phyloP scores from a whole-genome alignment of 345 rosid species.

The Gossypium turneri region DNA sequence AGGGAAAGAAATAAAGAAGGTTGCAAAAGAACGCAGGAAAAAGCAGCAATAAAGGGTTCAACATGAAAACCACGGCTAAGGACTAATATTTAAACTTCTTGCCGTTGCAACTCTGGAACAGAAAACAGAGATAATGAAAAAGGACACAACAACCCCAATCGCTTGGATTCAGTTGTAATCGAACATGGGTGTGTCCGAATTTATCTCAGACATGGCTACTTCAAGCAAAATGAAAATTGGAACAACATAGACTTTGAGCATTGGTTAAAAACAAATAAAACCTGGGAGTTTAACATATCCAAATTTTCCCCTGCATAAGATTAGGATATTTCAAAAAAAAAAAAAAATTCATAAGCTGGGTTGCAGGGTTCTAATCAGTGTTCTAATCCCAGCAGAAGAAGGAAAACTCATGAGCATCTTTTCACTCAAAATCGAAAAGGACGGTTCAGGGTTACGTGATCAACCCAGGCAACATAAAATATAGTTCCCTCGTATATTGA shows the following conservation, averaged over 20 bases:
- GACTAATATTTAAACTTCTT: conserved; percentile 5
- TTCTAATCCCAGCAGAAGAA: conserved; percentile 68
- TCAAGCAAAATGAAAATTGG: too few relatives aligned
- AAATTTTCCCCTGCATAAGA: too few relatives aligned
- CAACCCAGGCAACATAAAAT: not conserved
- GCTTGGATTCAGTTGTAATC: too few relatives aligned
- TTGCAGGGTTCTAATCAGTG: conserved; percentile 15
- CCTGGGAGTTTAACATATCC: too few relatives aligned
- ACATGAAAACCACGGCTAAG: conserved; percentile 23
- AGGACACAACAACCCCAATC: too few relatives aligned
- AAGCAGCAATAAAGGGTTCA: conserved; percentile 16
- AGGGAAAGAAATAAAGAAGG: too few relatives aligned
- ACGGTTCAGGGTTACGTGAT: not conserved
- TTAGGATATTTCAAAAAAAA: too few relatives aligned
- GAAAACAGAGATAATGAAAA: conserved; percentile 8
- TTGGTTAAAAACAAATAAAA: too few relatives aligned
- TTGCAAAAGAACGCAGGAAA: conserved; percentile 1
- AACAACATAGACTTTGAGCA: too few relatives aligned
- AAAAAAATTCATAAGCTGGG: too few relatives aligned
- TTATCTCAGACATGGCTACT: not conserved
- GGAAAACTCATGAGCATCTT: conserved; percentile 68
- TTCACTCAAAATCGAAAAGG: conserved; percentile 21
- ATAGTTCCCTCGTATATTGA: not conserved
- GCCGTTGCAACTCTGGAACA: not conserved
- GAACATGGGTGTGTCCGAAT: not conserved